Conservation (phyloP, 805 yeast species). For the Metschnikowia cerradonensis region DNA sequence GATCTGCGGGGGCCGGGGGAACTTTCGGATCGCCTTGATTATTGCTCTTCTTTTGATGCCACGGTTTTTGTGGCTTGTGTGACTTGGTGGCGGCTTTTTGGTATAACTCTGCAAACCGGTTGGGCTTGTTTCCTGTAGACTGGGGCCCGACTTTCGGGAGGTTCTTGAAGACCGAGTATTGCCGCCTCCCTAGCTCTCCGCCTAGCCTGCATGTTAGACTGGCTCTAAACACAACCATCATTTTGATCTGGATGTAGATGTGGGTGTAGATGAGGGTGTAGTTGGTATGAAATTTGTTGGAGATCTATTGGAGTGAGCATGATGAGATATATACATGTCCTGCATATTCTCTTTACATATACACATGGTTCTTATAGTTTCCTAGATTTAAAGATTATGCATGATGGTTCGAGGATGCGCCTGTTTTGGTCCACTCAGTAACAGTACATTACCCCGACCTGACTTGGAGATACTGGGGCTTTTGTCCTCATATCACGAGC, state of each 20-base stretch:
- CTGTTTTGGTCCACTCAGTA: no score
- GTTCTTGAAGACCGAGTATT: slow-evolving; percentile 19
- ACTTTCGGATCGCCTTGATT: background rate
- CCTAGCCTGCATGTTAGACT: background rate
- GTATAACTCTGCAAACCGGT: slow-evolving; percentile 33
- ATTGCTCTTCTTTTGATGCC: background rate
- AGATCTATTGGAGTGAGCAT: background rate
- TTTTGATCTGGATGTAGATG: background rate
- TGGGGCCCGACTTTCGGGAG: slow-evolving; percentile 28
- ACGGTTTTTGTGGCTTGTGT: background rate
- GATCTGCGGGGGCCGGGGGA: background rate
- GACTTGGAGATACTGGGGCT: no score
- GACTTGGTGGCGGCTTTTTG: slow-evolving; percentile 5
- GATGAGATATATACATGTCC: no score
- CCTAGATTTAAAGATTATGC: no score
- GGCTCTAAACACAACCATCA: background rate
- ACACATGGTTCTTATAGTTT: no score
- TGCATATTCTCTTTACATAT: no score
- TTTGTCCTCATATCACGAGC: no score
- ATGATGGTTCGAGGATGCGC: no score
- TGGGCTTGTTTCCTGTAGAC: slow-evolving; percentile 18
- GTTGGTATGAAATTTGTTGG: background rate
- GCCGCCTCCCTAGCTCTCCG: background rate
- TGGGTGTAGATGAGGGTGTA: background rate
- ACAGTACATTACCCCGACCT: no score